These are phyloP conservation scores for Chenopodium formosanum DNA, from an alignment of 148 eudicot genomes.

Conservation along the genomic window DNA sequence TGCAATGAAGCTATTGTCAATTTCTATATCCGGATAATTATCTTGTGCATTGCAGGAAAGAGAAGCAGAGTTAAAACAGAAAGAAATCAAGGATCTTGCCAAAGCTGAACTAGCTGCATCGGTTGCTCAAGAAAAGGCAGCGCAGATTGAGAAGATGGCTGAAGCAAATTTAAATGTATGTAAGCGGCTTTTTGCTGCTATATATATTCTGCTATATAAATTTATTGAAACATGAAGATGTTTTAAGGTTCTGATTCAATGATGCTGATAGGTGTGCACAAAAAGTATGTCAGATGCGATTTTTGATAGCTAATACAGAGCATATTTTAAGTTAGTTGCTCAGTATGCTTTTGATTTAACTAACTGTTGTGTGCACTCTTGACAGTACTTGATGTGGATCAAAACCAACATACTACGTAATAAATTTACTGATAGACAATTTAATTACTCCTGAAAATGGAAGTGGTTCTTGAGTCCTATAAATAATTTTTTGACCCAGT, in stretches of 20 bases:
- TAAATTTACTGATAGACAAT: no score
- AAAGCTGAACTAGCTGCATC: conserved; percentile 89
- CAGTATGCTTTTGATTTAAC: neutral
- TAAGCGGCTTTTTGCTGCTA: conserved; percentile 20
- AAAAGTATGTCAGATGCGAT: neutral
- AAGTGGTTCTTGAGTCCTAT: no score
- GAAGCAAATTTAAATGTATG: conserved; percentile 90
- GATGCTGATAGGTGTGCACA: neutral
- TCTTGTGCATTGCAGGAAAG: conserved; percentile 50
- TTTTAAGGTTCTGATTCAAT: neutral
- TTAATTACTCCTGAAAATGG: no score
- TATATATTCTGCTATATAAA: neutral
- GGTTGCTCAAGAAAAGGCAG: conserved; percentile 86
- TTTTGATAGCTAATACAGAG: neutral
- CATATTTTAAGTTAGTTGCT: neutral
- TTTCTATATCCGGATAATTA: conserved; percentile 19
- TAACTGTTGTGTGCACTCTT: neutral
- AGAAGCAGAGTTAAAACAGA: conserved; percentile 56
- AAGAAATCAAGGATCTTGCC: conserved; percentile 65
- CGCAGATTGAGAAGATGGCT: conserved; percentile 85
- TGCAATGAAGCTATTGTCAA: conserved; percentile 3
- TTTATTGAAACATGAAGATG: neutral
- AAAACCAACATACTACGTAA: no score
- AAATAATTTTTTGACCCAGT: neutral
- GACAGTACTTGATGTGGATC: neutral